These are phyloP conservation scores for Lavandula angustifolia DNA, from an alignment of 257 asterid genomes.

Conservation along the genomic window DNA sequence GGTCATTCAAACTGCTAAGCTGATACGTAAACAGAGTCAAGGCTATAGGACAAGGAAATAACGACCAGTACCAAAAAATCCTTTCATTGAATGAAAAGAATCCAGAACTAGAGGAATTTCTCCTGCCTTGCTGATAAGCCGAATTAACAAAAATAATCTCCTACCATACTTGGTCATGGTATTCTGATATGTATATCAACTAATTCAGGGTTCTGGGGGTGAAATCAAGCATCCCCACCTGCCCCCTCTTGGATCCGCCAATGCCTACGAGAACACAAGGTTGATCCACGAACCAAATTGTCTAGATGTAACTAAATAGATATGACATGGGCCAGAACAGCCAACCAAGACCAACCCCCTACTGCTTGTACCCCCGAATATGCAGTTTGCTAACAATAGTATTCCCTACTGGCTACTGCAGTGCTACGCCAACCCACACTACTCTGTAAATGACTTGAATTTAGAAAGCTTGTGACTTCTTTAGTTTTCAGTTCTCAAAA, in stretches of 20 bases:
- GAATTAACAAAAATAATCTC: neutral
- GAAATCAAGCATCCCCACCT: too few relatives aligned
- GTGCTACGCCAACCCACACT: constrained; percentile 4
- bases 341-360: neutral
- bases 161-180: neutral
- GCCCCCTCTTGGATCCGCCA: too few relatives aligned
- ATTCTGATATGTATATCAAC: neutral
- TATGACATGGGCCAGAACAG: neutral
- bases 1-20: constrained; percentile 12
- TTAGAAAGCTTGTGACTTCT: neutral
- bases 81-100: neutral
- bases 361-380: neutral
- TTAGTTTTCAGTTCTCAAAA: constrained; percentile 23
- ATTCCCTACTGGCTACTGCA: constrained; percentile 23
- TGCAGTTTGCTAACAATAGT: neutral
- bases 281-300: neutral
- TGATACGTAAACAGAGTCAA: neutral
- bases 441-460: neutral
- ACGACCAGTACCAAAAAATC: too few relatives aligned
- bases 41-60: neutral
- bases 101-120: neutral
- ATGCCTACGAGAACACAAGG: too few relatives aligned
- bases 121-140: neutral
- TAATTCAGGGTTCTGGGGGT: neutral
- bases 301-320: neutral